Conservation (phyloP, 1,284 basidiomycete species). For the Ustilago hordei region DNA sequence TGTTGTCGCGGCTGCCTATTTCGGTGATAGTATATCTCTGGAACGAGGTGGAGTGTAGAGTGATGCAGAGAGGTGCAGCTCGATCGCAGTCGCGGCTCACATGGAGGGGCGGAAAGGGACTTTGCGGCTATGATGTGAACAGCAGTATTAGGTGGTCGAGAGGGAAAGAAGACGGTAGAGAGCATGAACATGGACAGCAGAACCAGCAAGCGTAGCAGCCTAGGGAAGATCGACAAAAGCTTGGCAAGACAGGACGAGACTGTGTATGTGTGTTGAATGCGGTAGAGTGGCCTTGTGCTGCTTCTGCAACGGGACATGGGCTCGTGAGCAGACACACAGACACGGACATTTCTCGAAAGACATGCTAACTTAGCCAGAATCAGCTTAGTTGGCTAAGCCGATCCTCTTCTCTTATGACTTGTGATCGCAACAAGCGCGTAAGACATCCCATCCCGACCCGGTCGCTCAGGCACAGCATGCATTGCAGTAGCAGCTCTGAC, state of each 20-base stretch:
- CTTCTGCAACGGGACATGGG: neutral
- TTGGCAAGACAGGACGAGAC: slow-evolving; percentile 3
- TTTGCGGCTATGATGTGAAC: neutral
- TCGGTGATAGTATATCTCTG: neutral
- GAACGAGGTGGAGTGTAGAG: neutral
- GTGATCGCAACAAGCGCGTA: too few relatives aligned
- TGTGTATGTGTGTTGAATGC: neutral
- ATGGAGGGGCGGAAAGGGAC: slow-evolving; percentile 1
- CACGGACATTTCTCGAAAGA: neutral
- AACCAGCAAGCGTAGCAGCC: neutral
- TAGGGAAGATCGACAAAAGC: slow-evolving; percentile 10
- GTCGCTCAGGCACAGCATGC: neutral
- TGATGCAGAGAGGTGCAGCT: neutral
- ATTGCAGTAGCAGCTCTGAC: neutral
- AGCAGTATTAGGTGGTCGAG: neutral
- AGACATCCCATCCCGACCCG: neutral
- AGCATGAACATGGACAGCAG: neutral
- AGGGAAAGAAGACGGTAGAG: neutral
- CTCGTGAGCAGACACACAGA: neutral
- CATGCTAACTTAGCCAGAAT: neutral
- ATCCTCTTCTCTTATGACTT: neutral
- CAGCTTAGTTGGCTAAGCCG: neutral
- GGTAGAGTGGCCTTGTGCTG: neutral
- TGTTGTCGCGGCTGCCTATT: neutral
- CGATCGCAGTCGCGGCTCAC: neutral